Base-by-base conservation (phyloP, 2,329 filamentous ascomycete species). In the Aspergillus tubingensis region DNA sequence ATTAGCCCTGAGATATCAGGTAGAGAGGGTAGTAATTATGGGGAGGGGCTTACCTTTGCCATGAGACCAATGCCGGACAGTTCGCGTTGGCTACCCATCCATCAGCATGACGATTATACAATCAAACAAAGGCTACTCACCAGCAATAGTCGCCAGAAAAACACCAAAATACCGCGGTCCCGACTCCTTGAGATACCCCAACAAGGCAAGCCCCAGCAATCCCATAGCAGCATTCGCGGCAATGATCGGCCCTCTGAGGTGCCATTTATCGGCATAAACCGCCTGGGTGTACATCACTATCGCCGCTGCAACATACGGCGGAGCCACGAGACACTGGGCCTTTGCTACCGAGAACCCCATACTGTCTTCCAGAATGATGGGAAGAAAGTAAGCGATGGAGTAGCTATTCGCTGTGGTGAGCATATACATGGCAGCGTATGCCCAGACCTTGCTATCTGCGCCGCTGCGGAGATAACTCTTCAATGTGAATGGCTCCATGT, bases 381-480 rank as follows among this genome's bases (percentile, higher is more conserved):
- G 91, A 3, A 93, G 77, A 71, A 93, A 94, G 74, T 90, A 94
- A 2, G 90, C 88, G 8, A 95, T 83, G 0, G 90, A 86, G 72
- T 95, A 95, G n/a, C 84, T 83, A 54, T 91, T 84, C 10, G 89
- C 90, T 0, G 90, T 92, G 2, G 85, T 66, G 21, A 52, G 67
- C 63, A 81, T 81, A 72, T 83, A 85, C 56, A 85, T 79, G 65
- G 80, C 60, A 0, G 81, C 83, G 59, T 84, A 86, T 2, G 73
- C 80, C 82, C 84, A 86, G 54, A 85, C 77, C 66, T 86, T 86
- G 59, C 78, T 66, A 62, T 86, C 84, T 1, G 74, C 59, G 3
- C 75, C 82, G 23, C 78, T 75, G 25, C 72, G 74, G 52, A 85
- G 71, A 70, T 82, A 86, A 59, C 80, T 80, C 23, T 65, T 71